phyloP scores from a whole-genome alignment of 2,329 filamentous ascomycete genomes.

The Stemphylium lycopersici region DNA sequence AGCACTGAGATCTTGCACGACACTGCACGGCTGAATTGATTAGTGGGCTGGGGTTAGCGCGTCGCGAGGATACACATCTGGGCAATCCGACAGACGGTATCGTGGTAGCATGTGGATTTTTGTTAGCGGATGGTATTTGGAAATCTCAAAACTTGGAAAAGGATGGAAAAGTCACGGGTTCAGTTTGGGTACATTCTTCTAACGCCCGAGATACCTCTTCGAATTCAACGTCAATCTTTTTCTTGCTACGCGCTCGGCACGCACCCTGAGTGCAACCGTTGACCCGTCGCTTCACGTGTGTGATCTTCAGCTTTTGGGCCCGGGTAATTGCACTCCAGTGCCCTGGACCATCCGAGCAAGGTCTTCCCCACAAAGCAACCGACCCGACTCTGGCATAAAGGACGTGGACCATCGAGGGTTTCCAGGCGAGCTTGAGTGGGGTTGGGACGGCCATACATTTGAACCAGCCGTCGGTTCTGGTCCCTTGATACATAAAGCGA shows the following conservation, averaged over 20 bases:
- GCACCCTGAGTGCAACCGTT: not conserved
- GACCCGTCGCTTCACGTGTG: not conserved
- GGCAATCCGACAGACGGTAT: slow-evolving; percentile 5
- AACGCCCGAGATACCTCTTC: slow-evolving; percentile 24
- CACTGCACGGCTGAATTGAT: slow-evolving; percentile 29
- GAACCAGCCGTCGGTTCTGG: too few species aligned
- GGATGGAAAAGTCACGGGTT: slow-evolving; percentile 25
- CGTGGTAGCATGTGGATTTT: slow-evolving; percentile 14
- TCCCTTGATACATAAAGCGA: too few species aligned
- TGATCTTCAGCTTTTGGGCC: not conserved
- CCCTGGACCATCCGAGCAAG: slow-evolving; percentile 1
- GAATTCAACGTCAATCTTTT: slow-evolving; percentile 16
- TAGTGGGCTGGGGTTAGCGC: slow-evolving; percentile 11
- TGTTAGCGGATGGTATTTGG: slow-evolving; percentile 14
- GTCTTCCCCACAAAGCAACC: slow-evolving; percentile 20
- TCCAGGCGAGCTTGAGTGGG: slow-evolving; percentile 2
- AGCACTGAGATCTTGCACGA: slow-evolving; percentile 28
- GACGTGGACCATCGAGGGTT: slow-evolving; percentile 2
- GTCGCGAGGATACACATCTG: slow-evolving; percentile 6
- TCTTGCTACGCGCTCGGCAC: not conserved
- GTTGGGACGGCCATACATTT: too few species aligned
- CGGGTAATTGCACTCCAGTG: not conserved
- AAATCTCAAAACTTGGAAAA: slow-evolving; percentile 15
- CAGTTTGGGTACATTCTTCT: slow-evolving; percentile 21
- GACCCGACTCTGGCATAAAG: slow-evolving; percentile 19